phyloP scores from a whole-genome alignment of 257 asterid species.

The Solanum chmielewskii region DNA sequence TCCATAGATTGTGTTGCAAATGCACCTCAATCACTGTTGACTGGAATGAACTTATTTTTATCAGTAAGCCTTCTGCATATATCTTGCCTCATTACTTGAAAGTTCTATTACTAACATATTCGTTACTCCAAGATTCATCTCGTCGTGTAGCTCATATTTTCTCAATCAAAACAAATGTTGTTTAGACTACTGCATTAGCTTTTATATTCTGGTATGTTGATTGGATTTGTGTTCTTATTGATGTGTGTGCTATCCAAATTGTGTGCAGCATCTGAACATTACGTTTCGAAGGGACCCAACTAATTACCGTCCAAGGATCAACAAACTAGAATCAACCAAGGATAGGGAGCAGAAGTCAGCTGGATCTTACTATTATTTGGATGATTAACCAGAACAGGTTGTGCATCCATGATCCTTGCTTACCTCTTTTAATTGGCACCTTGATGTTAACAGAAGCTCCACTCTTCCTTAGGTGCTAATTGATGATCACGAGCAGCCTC shows the following conservation, averaged over 20 bases:
- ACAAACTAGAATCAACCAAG: slow-evolving; percentile 92
- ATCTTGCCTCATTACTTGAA: background rate
- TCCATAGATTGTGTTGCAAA: slow-evolving; percentile 84
- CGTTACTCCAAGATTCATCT: no score
- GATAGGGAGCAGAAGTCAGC: slow-evolving; percentile 95
- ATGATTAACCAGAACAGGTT: slow-evolving; percentile 30
- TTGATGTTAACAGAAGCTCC: background rate
- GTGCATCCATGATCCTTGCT: background rate
- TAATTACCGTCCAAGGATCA: slow-evolving; percentile 89
- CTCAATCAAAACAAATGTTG: background rate
- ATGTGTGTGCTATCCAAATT: background rate
- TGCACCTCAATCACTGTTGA: slow-evolving; percentile 86
- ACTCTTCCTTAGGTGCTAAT: background rate
- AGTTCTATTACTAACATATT: background rate
- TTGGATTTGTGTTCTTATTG: background rate
- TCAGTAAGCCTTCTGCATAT: slow-evolving; percentile 46
- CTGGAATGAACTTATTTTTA: slow-evolving; percentile 95
- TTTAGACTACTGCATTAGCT: background rate
- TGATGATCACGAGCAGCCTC: background rate
- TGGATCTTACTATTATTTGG: slow-evolving; percentile 86
- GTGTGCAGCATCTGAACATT: slow-evolving; percentile 81
- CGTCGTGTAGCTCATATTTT: background rate
- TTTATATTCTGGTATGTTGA: background rate
- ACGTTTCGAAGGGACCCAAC: slow-evolving; percentile 99
- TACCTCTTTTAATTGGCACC: slow-evolving; percentile 1